Evolutionary conservation across 768 basidiomycete species (phyloP).

Genomic region (Termitomyces sp.): DNA sequence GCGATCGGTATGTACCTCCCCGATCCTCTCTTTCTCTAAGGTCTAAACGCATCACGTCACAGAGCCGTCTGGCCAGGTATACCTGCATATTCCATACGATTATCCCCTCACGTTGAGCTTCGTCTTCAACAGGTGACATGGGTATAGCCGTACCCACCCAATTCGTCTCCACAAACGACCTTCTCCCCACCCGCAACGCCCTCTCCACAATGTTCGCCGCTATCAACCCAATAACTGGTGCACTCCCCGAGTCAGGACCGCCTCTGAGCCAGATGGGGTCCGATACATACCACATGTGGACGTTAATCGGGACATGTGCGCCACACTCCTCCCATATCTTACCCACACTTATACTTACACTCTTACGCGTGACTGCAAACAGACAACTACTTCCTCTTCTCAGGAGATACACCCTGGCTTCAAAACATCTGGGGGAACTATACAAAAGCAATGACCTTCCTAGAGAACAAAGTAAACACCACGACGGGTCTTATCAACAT

Average conservation of each 20-base stretch:
- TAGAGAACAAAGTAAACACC: constrained; percentile 50
- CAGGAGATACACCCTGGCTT: constrained; percentile 52
- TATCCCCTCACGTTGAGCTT: background rate
- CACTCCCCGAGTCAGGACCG: constrained; percentile 51
- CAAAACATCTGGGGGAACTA: constrained; percentile 49
- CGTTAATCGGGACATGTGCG: constrained; percentile 52
- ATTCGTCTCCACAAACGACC: constrained; percentile 60
- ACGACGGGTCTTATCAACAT: constrained; percentile 48
- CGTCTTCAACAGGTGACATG: constrained; percentile 44
- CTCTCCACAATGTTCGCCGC: constrained; percentile 56
- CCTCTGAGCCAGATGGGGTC: constrained; percentile 42
- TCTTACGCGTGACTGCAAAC: too few species aligned
- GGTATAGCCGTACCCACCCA: constrained; percentile 59
- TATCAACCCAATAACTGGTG: constrained; percentile 49
- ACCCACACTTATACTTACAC: too few species aligned
- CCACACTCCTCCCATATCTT: background rate
- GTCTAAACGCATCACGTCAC: background rate
- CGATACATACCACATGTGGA: constrained; percentile 60
- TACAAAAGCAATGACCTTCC: constrained; percentile 51
- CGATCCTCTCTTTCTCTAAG: too few species aligned
- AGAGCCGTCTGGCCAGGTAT: constrained; percentile 59
- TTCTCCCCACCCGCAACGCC: constrained; percentile 52
- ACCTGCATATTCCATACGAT: background rate
- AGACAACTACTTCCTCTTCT: constrained; percentile 57
- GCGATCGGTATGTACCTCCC: constrained; percentile 40